Evolutionary conservation across 1,139 yeast genomes (phyloP).

Genomic region (Debaryomyces robertsiae): DNA sequence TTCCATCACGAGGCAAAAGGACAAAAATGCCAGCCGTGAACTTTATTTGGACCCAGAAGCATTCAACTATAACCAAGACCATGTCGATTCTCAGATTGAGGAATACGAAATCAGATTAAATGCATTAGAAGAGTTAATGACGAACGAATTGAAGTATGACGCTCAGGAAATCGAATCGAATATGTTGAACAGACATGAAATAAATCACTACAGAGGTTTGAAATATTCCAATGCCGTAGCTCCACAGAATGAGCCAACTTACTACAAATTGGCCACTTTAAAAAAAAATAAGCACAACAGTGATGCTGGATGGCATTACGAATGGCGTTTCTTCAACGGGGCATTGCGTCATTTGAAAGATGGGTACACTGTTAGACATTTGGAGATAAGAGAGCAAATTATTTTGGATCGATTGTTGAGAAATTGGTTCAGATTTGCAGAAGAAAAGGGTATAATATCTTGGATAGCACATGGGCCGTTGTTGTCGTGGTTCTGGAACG

Average conservation of each 20-base stretch:
- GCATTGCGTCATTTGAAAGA: constrained; percentile 26
- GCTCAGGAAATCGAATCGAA: constrained; percentile 16
- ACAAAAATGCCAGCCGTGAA: constrained; percentile 23
- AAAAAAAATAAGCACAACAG: constrained; percentile 25
- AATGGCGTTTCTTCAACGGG: constrained; percentile 42
- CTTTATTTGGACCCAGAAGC: constrained; percentile 21
- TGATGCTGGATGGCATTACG: constrained; percentile 45
- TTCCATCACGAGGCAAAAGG: constrained; percentile 19
- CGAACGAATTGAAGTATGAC: constrained; percentile 29
- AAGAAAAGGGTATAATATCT: constrained; percentile 40
- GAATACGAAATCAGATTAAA: constrained; percentile 23
- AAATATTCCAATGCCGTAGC: constrained; percentile 21
- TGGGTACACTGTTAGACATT: constrained; percentile 26
- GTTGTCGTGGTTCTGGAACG: constrained; percentile 45
- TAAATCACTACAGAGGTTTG: constrained; percentile 29
- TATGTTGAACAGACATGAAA: constrained; percentile 23
- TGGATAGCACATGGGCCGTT: constrained; percentile 58
- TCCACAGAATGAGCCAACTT: constrained; percentile 27
- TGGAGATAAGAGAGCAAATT: constrained; percentile 32
- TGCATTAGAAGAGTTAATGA: constrained; percentile 23
- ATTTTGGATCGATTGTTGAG: constrained; percentile 35
- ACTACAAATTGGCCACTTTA: constrained; percentile 39
- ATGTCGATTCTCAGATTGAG: constrained; percentile 20
- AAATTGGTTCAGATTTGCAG: constrained; percentile 39
- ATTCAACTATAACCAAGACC: constrained; percentile 27